Evolutionary conservation across 176 grass and related monocot genomes (phyloP).

Genomic region (Paspalum notatum): DNA sequence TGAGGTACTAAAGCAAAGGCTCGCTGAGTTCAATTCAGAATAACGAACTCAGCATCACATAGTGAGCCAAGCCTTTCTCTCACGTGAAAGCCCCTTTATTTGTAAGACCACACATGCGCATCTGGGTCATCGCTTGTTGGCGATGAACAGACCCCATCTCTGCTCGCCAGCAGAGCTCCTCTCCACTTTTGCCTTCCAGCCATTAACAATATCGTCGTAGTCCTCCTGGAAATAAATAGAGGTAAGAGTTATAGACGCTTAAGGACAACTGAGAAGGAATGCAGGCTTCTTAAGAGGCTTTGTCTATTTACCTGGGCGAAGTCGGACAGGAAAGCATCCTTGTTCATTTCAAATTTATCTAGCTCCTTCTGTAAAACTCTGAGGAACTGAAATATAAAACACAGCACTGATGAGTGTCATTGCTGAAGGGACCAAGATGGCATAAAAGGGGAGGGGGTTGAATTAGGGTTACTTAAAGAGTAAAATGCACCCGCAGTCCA

Average conservation of each 20-base stretch:
- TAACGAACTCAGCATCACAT: background rate
- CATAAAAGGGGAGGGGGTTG: too few relatives aligned
- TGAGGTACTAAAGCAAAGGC: background rate
- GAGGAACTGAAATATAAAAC: slow-evolving; percentile 67
- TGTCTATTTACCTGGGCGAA: slow-evolving; percentile 71
- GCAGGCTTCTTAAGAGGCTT: background rate
- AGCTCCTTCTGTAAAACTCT: slow-evolving; percentile 75
- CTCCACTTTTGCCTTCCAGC: slow-evolving; percentile 88
- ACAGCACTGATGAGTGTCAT: background rate
- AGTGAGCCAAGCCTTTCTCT: background rate
- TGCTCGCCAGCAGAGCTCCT: slow-evolving; percentile 85
- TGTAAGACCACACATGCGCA: background rate
- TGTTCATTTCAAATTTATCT: slow-evolving; percentile 73
- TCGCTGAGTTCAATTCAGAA: background rate
- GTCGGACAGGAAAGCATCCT: slow-evolving; percentile 69
- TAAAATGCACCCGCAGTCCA: too few relatives aligned
- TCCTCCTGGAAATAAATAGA: slow-evolving; percentile 58
- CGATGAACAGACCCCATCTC: slow-evolving; percentile 94
- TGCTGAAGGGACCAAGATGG: too few relatives aligned
- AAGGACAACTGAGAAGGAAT: background rate
- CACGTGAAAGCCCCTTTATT: slow-evolving; percentile 36
- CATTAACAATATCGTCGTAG: slow-evolving; percentile 81
- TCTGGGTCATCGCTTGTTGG: slow-evolving; percentile 57
- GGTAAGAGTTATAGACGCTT: slow-evolving; percentile 13
- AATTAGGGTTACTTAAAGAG: too few relatives aligned